phyloP scores from a whole-genome alignment of 208 protist species.

The Trypanosoma grayi region DNA sequence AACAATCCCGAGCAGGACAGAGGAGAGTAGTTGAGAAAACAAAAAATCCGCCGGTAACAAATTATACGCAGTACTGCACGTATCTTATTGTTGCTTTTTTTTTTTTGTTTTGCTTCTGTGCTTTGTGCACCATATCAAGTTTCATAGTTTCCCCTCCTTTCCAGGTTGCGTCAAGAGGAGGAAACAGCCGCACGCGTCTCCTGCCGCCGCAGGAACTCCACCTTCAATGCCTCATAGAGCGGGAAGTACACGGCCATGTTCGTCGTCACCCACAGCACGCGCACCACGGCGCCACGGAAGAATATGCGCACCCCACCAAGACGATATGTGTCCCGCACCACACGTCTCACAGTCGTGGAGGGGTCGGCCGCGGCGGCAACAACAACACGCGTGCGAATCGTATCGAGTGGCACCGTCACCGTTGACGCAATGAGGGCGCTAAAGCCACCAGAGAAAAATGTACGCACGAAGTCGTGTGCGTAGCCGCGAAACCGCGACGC shows the following conservation, averaged over 20 bases:
- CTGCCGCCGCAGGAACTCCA: conserved; percentile 15
- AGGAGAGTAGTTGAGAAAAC: too few relatives aligned
- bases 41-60: neutral
- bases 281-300: conserved; percentile 56
- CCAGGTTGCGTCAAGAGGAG: neutral
- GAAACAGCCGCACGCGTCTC: conserved; percentile 6
- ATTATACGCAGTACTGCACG: neutral
- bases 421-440: conserved; percentile 62
- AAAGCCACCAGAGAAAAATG: conserved; percentile 73
- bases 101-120: neutral
- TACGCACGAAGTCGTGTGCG: conserved; percentile 35
- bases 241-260: conserved; percentile 87
- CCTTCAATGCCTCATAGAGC: conserved; percentile 48
- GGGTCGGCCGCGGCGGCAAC: conserved; percentile 44
- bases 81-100: neutral
- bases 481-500: conserved; percentile 18
- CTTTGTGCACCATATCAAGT: neutral
- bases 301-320: conserved; percentile 56
- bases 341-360: conserved; percentile 26
- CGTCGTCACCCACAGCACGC: conserved; percentile 73
- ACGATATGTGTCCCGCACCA: conserved; percentile 42
- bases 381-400: conserved; percentile 64
- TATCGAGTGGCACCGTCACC: conserved; percentile 77
- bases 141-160: neutral
- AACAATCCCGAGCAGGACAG: conserved; percentile 1